Conservation (phyloP, 2,329 filamentous ascomycete species). For the Penicillium sp. region DNA sequence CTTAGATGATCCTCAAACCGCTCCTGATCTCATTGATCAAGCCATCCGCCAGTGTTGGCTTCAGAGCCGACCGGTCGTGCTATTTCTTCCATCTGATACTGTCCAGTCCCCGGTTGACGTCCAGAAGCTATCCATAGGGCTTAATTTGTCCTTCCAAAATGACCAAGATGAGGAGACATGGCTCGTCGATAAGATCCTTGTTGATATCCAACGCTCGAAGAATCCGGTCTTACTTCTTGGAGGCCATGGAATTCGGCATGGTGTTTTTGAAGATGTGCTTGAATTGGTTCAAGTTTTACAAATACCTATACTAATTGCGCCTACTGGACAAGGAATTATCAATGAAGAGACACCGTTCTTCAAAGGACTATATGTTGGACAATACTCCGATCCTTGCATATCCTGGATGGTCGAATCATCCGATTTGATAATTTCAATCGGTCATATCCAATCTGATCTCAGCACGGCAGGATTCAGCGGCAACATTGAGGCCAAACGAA, state of each 20-base stretch:
- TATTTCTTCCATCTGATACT: too few species aligned
- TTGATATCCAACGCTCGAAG: too few species aligned
- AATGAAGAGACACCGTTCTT: slow-evolving; percentile 72
- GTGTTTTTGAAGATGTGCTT: background rate
- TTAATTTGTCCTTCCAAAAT: too few species aligned
- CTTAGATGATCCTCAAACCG: too few species aligned
- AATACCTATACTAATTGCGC: background rate
- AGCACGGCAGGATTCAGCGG: slow-evolving; percentile 67
- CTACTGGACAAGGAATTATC: slow-evolving; percentile 66
- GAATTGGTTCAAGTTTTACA: background rate
- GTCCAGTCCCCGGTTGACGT: too few species aligned
- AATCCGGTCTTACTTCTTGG: too few species aligned
- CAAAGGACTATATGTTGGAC: slow-evolving; percentile 77
- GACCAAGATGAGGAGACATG: too few species aligned
- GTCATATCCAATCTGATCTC: slow-evolving; percentile 40
- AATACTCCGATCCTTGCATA: slow-evolving; percentile 59
- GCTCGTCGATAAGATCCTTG: too few species aligned
- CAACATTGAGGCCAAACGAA: slow-evolving; percentile 55
- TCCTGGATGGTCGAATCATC: slow-evolving; percentile 34
- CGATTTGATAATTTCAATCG: slow-evolving; percentile 41
- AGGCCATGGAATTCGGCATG: background rate
- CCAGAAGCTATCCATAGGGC: too few species aligned
- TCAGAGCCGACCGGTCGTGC: too few species aligned
- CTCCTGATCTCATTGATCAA: too few species aligned
- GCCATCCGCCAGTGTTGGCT: too few species aligned